Percentiles rank a stretch among this genome's conserved stretches.
These are phyloP conservation scores for Phytophthora palmivora DNA, from an alignment of 352 stramenopile species.

Conservation along the genomic window DNA sequence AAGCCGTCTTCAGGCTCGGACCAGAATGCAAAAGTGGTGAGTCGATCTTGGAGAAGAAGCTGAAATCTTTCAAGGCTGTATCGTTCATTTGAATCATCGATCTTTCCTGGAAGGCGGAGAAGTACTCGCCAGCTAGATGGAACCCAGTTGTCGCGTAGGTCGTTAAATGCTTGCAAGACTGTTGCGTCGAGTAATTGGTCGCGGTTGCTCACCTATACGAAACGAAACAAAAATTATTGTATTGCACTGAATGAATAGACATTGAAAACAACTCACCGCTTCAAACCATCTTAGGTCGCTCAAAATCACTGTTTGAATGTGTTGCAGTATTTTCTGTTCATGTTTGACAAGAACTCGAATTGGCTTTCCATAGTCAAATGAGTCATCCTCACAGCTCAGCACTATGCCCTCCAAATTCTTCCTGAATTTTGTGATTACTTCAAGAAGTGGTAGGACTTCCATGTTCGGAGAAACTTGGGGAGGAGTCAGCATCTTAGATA, in stretches of 20 bases:
- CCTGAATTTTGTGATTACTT: conserved; percentile 13
- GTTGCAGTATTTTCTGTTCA: conserved; percentile 27
- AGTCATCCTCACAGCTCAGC: neutral
- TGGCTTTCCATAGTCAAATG: conserved; percentile 41
- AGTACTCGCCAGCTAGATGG: conserved; percentile 20
- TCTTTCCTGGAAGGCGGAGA: neutral
- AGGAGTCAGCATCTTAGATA: conserved; percentile 2
- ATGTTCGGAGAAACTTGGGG: neutral
- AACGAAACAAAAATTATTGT: neutral
- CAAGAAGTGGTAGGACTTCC: conserved; percentile 9
- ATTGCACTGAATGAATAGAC: neutral
- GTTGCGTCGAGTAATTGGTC: conserved; percentile 9
- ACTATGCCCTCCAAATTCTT: conserved; percentile 8
- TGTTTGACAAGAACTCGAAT: conserved; percentile 33
- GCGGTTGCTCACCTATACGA: conserved; percentile 11
- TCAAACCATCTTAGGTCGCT: conserved; percentile 34
- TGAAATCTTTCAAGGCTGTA: conserved; percentile 49
- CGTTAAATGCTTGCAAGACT: conserved; percentile 8
- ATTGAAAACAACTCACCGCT: conserved; percentile 26
- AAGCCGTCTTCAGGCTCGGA: conserved; percentile 29
- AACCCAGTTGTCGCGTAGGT: conserved; percentile 1
- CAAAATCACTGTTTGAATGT: conserved; percentile 23
- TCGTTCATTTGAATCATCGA: neutral
- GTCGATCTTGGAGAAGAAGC: conserved; percentile 32
- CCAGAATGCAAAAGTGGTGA: conserved; percentile 52